A percentile compares a stretch with the other conserved stretches of the same genome.
Conservation (phyloP, 306 rosid species). For the Castanea crenata region DNA sequence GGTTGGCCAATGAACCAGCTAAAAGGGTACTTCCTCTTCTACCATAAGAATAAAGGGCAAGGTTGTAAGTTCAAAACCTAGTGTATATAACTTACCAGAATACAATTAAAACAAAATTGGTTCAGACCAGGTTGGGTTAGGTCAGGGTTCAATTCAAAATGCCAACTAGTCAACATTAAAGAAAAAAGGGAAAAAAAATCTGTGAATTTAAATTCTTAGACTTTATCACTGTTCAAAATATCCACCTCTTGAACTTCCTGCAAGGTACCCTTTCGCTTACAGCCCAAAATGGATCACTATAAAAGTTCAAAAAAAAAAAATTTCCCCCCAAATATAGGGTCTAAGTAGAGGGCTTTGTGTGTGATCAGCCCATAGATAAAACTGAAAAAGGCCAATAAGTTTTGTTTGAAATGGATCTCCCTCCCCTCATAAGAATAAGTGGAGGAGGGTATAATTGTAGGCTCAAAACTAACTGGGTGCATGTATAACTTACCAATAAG, state of each 20-base stretch:
- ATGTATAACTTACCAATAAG: too few species aligned
- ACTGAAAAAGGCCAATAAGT: not conserved
- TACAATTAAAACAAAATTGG: too few species aligned
- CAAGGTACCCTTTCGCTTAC: not conserved
- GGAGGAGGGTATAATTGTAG: too few species aligned
- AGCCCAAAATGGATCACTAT: not conserved
- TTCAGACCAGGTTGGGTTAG: not conserved
- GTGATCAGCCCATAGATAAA: not conserved
- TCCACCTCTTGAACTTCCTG: not conserved
- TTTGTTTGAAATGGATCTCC: too few species aligned
- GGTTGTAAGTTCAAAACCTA: too few species aligned
- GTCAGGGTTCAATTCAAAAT: not conserved
- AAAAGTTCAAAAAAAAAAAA: not conserved
- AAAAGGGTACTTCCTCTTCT: too few species aligned
- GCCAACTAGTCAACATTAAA: not conserved
- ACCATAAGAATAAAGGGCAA: too few species aligned
- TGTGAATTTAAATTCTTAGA: not conserved
- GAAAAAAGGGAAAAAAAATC: not conserved
- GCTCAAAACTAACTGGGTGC: too few species aligned
- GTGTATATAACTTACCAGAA: too few species aligned
- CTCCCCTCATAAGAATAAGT: too few species aligned
- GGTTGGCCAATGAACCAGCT: too few species aligned
- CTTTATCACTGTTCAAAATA: not conserved
- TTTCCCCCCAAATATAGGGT: not conserved
- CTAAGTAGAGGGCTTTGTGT: not conserved